These are phyloP conservation scores for Clavispora phyllophila DNA, from an alignment of 805 yeast genomes.

Conservation along the genomic window DNA sequence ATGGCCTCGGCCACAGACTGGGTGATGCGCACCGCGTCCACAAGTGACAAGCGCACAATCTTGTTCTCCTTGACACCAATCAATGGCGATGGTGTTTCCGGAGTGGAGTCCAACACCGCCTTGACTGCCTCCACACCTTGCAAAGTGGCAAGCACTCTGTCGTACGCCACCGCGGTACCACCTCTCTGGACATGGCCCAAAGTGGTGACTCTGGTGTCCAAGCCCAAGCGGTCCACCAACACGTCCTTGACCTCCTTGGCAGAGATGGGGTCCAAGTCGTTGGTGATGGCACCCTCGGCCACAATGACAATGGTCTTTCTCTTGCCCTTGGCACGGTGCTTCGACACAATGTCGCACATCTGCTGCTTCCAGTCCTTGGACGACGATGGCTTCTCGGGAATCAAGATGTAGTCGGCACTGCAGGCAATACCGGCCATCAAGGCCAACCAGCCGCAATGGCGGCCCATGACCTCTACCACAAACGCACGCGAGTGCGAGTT, in stretches of 20 bases:
- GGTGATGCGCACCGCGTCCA: conserved; percentile 69
- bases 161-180: conserved; percentile 75
- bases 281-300: conserved; percentile 79
- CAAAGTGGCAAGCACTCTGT: conserved; percentile 65
- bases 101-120: conserved; percentile 64
- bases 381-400: conserved; percentile 74
- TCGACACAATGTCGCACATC: conserved; percentile 54
- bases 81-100: conserved; percentile 74
- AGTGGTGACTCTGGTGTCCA: conserved; percentile 74
- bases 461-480: conserved; percentile 83
- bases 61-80: conserved; percentile 70
- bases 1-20: conserved; percentile 71
- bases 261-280: conserved; percentile 62
- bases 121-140: conserved; percentile 82
- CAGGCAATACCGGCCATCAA: conserved; percentile 76
- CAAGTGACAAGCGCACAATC: conserved; percentile 60
- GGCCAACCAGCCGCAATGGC: conserved; percentile 88
- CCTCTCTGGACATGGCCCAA: conserved; percentile 82
- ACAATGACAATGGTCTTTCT: conserved; percentile 76
- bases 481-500: conserved; percentile 79
- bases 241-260: conserved; percentile 62
- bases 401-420: conserved; percentile 74
- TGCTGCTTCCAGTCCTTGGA: conserved; percentile 62
- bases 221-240: conserved; percentile 53
- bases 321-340: conserved; percentile 68